Conservation (phyloP, 495 filamentous ascomycete species). For the Penicillium parvum region DNA sequence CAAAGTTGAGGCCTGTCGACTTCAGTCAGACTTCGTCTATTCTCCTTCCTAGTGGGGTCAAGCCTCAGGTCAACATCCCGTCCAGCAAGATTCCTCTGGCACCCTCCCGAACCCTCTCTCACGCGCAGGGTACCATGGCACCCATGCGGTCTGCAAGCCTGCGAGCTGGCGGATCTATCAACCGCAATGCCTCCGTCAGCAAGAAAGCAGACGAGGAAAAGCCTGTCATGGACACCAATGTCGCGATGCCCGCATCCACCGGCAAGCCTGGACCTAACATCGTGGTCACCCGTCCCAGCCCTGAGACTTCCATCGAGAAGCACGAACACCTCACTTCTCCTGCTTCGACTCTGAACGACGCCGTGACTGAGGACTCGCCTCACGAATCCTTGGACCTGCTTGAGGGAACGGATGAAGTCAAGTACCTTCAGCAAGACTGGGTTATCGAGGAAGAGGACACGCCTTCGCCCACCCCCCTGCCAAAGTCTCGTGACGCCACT, state of each 20-base stretch:
- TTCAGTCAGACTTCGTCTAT: background rate
- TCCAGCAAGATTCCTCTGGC: constrained; percentile 8
- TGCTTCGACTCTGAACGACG: background rate
- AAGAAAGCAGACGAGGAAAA: background rate
- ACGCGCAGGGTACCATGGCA: constrained; percentile 9
- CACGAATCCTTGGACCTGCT: constrained; percentile 2
- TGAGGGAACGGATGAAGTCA: constrained; percentile 6
- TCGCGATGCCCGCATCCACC: background rate
- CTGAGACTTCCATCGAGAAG: background rate
- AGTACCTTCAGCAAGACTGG: constrained; percentile 10
- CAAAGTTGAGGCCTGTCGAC: background rate
- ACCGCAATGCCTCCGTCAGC: background rate
- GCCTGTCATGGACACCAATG: background rate
- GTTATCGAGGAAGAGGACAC: background rate
- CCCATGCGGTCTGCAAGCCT: background rate
- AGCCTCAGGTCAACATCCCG: background rate
- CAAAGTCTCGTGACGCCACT: background rate
- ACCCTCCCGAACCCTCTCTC: constrained; percentile 1
- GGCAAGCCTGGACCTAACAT: background rate
- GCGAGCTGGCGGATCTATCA: background rate
- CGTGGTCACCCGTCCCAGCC: background rate
- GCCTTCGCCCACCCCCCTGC: background rate
- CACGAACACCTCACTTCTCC: background rate
- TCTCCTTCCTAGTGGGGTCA: too few relatives aligned
- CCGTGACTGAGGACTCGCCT: constrained; percentile 2